Percentiles rank a stretch among this genome's conserved stretches.
Conservation (phyloP, 192 early-diverging fungal species). For the Umbelopsis ramanniana region DNA sequence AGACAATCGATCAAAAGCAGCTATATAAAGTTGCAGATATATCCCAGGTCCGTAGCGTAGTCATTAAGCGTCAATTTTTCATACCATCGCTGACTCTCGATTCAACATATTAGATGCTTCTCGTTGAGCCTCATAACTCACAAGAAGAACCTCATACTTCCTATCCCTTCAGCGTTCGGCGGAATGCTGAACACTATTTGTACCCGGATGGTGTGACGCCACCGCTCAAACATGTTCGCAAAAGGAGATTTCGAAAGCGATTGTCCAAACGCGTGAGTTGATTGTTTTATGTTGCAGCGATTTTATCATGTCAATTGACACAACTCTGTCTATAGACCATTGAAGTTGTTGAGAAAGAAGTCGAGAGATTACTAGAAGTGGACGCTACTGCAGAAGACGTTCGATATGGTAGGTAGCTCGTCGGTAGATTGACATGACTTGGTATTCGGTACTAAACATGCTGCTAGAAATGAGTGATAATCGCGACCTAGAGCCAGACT, state of each 20-base stretch:
- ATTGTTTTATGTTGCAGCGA: not conserved
- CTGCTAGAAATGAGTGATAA: conserved; percentile 42
- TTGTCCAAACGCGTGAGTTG: conserved; percentile 69
- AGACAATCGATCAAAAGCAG: conserved; percentile 85
- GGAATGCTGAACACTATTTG: conserved; percentile 62
- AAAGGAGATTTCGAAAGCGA: conserved; percentile 79
- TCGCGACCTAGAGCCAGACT: conserved; percentile 36
- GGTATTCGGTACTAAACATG: conserved; percentile 30
- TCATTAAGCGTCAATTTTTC: conserved; percentile 2
- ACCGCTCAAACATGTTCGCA: conserved; percentile 76
- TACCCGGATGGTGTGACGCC: conserved; percentile 83
- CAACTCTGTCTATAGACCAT: conserved; percentile 56
- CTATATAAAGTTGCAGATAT: conserved; percentile 87
- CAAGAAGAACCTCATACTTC: conserved; percentile 24
- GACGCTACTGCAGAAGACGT: conserved; percentile 78
- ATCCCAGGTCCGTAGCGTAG: conserved; percentile 65
- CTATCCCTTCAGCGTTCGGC: conserved; percentile 26
- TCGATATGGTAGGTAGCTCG: conserved; percentile 52
- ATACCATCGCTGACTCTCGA: not conserved
- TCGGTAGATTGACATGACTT: conserved; percentile 24
- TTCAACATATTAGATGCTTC: conserved; percentile 50
- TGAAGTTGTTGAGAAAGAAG: conserved; percentile 83
- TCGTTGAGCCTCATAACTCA: conserved; percentile 45
- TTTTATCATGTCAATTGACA: not conserved
- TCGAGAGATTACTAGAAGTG: conserved; percentile 75